Base-by-base conservation (phyloP, 306 rosid species). In the Malus orientalis region DNA sequence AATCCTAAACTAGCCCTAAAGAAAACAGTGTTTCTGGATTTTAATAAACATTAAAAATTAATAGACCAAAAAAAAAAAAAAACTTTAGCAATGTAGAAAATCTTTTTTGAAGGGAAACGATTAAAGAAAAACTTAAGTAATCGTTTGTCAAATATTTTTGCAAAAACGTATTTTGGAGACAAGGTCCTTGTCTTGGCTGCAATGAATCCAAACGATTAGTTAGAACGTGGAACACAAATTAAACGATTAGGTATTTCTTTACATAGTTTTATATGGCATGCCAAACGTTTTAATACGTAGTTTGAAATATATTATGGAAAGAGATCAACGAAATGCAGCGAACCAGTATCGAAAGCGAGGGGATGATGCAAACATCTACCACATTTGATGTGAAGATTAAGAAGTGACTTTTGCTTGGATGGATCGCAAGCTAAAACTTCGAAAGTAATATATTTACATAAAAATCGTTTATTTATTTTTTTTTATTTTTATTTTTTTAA, bases 401-500 rank as follows among this genome's bases (percentile, higher is more conserved):
- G 84, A 88, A 86, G 81, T 79, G 89, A 91, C 88, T 81, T 84
- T 93, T 91, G 97, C 98, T 90, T 93, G 89, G 91, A 90, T 91
- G 91, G 84, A 91, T 90, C 88, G 98, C 98, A 91, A 93, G 90
- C 97, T 84, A 77, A 87, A 89, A 77, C 86, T 88, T 91, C 85
- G 79, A 83, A 91, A 84, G 75, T 85, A 86, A 90, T 88, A 73
- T 83, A 80, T 80, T 87, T 72, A 89, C 32, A 53, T 29, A 36
- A 6, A 40, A 72, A 57, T 70, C 49, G 3, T 3, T 16, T 5
- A 3, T 6, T 4, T 30, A 32, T 32, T 32, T 32, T 36, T 30
- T 0, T 9, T 23, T 8, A 25, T 23, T 23, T 23, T 61, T 12
- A 36, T 5, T 84, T 84, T 84, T 81, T 74, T 83, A n/a, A n/a